Evolutionary conservation across 148 eudicot genomes (phyloP).

Genomic region (Nyssa sinensis): DNA sequence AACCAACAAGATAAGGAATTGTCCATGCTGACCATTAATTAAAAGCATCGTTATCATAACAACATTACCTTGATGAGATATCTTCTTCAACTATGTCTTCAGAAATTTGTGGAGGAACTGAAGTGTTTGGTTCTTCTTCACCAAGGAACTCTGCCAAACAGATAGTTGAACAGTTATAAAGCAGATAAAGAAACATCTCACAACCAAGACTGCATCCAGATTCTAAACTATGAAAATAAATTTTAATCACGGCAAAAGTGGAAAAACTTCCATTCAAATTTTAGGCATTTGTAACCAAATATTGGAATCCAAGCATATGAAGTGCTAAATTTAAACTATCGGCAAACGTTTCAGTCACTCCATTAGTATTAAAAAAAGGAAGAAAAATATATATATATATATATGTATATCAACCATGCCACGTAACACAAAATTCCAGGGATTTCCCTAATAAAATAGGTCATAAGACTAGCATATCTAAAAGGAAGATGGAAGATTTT

Average conservation of each 20-base stretch:
- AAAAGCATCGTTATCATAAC: background rate
- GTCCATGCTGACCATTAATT: background rate
- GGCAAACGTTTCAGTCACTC: background rate
- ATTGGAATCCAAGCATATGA: background rate
- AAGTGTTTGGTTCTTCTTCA: slow-evolving; percentile 69
- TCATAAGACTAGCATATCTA: background rate
- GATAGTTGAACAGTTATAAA: background rate
- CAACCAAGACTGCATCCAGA: background rate
- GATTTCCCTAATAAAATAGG: background rate
- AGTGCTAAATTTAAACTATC: background rate
- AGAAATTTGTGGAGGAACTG: slow-evolving; percentile 45
- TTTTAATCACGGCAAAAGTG: background rate
- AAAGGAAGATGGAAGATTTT: background rate
- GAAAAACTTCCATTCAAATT: background rate
- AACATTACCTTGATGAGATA: slow-evolving; percentile 77
- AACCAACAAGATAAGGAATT: background rate
- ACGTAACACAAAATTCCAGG: background rate
- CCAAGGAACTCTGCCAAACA: slow-evolving; percentile 45
- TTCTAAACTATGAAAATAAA: background rate
- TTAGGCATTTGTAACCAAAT: background rate
- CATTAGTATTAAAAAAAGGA: too few species aligned
- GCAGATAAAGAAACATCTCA: background rate
- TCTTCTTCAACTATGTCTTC: slow-evolving; percentile 79
- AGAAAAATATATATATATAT: too few species aligned
- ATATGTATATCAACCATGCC: too few species aligned